phyloP scores from a whole-genome alignment of 164 flowering plant genomes.

The Dillenia turbinata region DNA sequence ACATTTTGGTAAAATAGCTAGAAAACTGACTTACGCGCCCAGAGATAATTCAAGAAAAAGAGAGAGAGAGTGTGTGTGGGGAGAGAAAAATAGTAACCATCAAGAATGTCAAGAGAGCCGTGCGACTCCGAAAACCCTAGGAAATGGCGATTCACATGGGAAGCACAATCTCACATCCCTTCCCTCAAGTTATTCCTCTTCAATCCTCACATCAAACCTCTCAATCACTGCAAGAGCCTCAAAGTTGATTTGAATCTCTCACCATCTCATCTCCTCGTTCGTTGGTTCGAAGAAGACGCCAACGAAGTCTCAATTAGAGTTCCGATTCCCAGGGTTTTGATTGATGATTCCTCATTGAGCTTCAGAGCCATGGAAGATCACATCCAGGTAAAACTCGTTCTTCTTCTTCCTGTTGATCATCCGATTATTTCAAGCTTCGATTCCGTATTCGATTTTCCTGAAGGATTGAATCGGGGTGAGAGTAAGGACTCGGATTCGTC shows the following conservation, averaged over 20 bases:
- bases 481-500: slow-evolving; percentile 9
- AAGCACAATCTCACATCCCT: slow-evolving; percentile 69
- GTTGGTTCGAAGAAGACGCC: slow-evolving; percentile 33
- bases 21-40: too few relatives aligned
- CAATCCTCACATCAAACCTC: slow-evolving; percentile 37
- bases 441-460: slow-evolving; percentile 27
- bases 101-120: too few relatives aligned
- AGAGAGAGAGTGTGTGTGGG: too few relatives aligned
- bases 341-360: slow-evolving; percentile 60
- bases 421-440: slow-evolving; percentile 52
- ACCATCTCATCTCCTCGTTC: slow-evolving; percentile 33
- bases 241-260: slow-evolving; percentile 24
- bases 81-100: too few relatives aligned
- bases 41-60: too few relatives aligned
- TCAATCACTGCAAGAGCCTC: slow-evolving; percentile 38
- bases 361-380: slow-evolving; percentile 58
- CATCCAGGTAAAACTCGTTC: slow-evolving; percentile 67
- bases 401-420: slow-evolving; percentile 85
- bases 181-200: slow-evolving; percentile 65
- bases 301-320: slow-evolving; percentile 36
- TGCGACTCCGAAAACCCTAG: slow-evolving; percentile 38
- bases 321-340: slow-evolving; percentile 69
- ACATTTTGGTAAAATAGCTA: too few relatives aligned
- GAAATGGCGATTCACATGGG: slow-evolving; percentile 91
- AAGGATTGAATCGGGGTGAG: slow-evolving; percentile 3